Percentiles rank a stretch among this genome's conserved stretches.
phyloP scores from a whole-genome alignment of 2,329 filamentous ascomycete species.

The Tolypocladium nubicola region DNA sequence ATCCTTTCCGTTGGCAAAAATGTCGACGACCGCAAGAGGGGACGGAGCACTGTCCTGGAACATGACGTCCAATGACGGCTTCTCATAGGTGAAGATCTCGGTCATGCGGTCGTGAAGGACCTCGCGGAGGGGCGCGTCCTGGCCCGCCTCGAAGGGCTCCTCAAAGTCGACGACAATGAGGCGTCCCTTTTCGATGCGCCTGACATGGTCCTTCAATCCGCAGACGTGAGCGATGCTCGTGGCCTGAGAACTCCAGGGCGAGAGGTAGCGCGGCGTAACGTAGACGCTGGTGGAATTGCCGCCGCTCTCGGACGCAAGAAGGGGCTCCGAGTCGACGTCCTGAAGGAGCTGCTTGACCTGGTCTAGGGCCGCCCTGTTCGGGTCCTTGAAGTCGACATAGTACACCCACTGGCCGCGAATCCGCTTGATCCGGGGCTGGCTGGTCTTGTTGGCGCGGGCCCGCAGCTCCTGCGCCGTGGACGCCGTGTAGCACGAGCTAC shows the following conservation, averaged over 20 bases:
- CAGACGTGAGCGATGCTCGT: constrained; percentile 91
- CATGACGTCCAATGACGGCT: constrained; percentile 63
- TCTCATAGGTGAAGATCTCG: constrained; percentile 58
- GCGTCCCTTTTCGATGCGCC: constrained; percentile 80
- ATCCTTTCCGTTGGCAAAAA: constrained; percentile 53
- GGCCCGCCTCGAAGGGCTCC: constrained; percentile 24
- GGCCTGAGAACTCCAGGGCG: constrained; percentile 95
- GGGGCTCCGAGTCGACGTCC: constrained; percentile 20
- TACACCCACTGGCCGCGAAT: constrained; percentile 50
- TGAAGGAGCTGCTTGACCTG: constrained; percentile 36
- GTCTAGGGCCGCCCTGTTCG: constrained; percentile 31
- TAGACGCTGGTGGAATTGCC: constrained; percentile 52
- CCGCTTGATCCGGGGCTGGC: constrained; percentile 31
- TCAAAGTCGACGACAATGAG: constrained; percentile 60
- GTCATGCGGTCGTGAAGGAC: constrained; percentile 92
- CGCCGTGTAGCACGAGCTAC: constrained; percentile 38
- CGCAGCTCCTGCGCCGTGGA: constrained; percentile 33
- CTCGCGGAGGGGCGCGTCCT: constrained; percentile 53
- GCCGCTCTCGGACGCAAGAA: constrained; percentile 15
- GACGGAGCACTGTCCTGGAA: constrained; percentile 58
- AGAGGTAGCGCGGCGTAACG: constrained; percentile 75
- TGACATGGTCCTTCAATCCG: constrained; percentile 57
- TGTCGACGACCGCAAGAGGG: constrained; percentile 64
- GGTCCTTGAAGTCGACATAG: constrained; percentile 51
- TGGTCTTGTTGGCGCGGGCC: constrained; percentile 31